Evolutionary conservation across 768 basidiomycete genomes (phyloP), one percentile per base, ranked within the genome.

Genomic region (Filobasidium wieringae): DNA sequence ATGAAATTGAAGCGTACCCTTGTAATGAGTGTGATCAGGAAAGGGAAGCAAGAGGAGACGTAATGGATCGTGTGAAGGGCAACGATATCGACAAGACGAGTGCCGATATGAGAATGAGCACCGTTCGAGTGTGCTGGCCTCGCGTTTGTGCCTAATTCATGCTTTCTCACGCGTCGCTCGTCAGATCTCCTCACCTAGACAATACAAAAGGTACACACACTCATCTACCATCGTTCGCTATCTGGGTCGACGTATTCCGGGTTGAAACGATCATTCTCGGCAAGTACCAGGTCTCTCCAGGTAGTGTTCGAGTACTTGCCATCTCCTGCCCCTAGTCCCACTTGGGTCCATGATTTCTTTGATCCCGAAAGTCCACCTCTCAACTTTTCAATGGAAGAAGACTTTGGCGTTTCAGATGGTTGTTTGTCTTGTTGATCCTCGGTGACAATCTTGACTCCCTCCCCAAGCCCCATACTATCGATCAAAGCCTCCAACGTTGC

Each of bases 381-480:
- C 7, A 9, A 15, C 22, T 45, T 33, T 5, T 9, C 39, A 33
- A 26, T n/a, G n/a, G n/a, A n/a, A 9, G 39, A 27, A 17, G 12
- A 8, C 22, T 32, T 53, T 19, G 27, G n/a, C 14, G 14, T 52
- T 52, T 39, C 9, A 2, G 33, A 36, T 7, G 11, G 19, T 39
- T 15, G 36, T 6, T 34, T 30, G 32, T 27, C 32, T 7, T 36
- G 11, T n/a, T n/a, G 37, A 17, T 14, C 17, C 4, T n/a, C 39
- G 11, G 40, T 15, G 11, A 26, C 43, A 24, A 22, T 27, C 24
- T 47, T 27, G 43, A 24, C 15, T 12, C 26, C 40, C 30, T 55
- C 51, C 17, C 54, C 59, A 14, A 60, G 19, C 29, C 52, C 59
- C 19, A 60, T 33, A 12, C 43, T 32, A 50, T 60, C 59, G 17